Evolutionary conservation across 2,329 filamentous ascomycete species (phyloP).

Genomic region (Beauveria varroae): DNA sequence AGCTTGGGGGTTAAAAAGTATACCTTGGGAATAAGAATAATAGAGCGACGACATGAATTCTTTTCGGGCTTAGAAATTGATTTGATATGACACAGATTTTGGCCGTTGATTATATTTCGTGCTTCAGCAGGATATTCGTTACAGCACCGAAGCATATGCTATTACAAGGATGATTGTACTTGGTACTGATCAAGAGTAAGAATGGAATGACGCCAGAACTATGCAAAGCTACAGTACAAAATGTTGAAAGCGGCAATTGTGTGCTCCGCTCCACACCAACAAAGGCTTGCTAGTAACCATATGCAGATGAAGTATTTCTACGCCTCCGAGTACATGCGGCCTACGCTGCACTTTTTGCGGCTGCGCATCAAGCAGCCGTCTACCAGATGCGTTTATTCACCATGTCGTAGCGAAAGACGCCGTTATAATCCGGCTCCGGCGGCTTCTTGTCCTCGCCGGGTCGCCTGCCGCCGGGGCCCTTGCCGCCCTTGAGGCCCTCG

Average conservation of each 20-base stretch:
- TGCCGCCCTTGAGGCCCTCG: slow-evolving; percentile 55
- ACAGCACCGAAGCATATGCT: neutral
- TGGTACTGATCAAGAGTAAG: neutral
- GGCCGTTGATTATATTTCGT: neutral
- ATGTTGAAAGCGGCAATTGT: neutral
- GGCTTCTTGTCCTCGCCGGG: slow-evolving; percentile 40
- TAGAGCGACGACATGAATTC: neutral
- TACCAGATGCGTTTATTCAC: slow-evolving; percentile 95
- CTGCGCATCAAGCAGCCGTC: neutral
- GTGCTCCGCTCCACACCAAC: neutral
- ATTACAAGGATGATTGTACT: neutral
- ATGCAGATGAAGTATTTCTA: neutral
- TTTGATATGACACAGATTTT: neutral
- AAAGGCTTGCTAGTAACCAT: neutral
- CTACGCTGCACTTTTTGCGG: neutral
- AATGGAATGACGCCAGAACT: neutral
- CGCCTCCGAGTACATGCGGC: too few species aligned
- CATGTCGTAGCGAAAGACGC: slow-evolving; percentile 84
- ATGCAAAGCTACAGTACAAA: neutral
- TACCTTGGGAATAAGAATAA: slow-evolving; percentile 11
- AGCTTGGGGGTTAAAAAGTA: slow-evolving; percentile 4
- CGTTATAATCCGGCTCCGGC: slow-evolving; percentile 43
- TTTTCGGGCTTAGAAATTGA: neutral
- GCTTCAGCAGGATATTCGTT: neutral
- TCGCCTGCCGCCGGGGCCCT: slow-evolving; percentile 48